phyloP scores from a whole-genome alignment of 2,329 filamentous ascomycete species.

The Penicillium fuscoglaucum region DNA sequence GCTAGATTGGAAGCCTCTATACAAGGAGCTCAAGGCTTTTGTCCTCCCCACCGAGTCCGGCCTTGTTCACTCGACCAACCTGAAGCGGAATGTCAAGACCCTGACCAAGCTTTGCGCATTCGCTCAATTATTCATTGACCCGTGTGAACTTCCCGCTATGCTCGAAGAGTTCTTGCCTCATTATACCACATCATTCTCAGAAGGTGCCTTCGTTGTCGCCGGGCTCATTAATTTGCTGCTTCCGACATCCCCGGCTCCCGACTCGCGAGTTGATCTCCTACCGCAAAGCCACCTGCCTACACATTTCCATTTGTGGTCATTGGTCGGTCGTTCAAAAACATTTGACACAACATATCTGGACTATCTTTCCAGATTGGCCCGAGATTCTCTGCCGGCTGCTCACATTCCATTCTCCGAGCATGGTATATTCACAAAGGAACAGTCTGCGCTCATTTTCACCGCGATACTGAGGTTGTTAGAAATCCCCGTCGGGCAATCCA shows the following conservation, averaged over 20 bases:
- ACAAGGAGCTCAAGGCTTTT: constrained; percentile 87
- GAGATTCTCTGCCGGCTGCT: constrained; percentile 74
- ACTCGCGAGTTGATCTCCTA: constrained; percentile 71
- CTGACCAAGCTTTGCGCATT: constrained; percentile 88
- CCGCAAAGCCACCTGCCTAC: constrained; percentile 89
- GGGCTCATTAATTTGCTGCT: constrained; percentile 83
- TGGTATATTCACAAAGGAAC: constrained; percentile 88
- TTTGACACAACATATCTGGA: constrained; percentile 89
- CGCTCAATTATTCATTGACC: constrained; percentile 89
- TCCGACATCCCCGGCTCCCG: constrained; percentile 73
- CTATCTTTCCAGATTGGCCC: constrained; percentile 79
- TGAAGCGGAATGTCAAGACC: constrained; percentile 68
- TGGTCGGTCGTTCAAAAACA: constrained; percentile 83
- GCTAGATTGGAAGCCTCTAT: constrained; percentile 90
- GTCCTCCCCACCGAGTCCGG: constrained; percentile 81
- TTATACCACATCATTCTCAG: constrained; percentile 90
- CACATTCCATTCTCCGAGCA: constrained; percentile 80
- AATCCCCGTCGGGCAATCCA: constrained; percentile 94
- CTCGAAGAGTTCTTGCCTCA: constrained; percentile 77
- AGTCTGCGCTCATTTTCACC: constrained; percentile 90
- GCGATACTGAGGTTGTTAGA: constrained; percentile 85
- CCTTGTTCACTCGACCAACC: constrained; percentile 60
- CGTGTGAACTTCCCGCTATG: constrained; percentile 77
- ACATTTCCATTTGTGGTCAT: constrained; percentile 93
- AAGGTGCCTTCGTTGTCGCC: constrained; percentile 90